A percentile compares a stretch with the other conserved stretches of the same genome.
Evolutionary conservation across 2,329 filamentous ascomycete genomes (phyloP).

Genomic region (Trichoderma sp.): DNA sequence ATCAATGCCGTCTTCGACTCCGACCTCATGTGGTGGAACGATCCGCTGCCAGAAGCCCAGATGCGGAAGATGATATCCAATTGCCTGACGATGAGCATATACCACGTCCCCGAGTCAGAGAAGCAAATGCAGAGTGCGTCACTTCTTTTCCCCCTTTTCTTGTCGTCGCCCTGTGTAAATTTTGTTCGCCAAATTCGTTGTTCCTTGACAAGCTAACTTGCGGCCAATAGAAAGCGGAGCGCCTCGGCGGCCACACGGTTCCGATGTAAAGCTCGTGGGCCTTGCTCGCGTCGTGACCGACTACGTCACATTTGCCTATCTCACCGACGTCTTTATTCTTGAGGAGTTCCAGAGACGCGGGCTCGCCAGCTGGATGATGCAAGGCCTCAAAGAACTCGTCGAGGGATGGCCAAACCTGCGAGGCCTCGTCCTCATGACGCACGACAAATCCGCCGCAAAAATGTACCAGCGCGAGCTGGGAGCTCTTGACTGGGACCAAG

Average conservation of each 20-base stretch:
- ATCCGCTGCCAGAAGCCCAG: conserved; percentile 51
- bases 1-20: conserved; percentile 60
- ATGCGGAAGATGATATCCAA: conserved; percentile 59
- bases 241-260: conserved; percentile 38
- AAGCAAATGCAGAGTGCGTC: conserved; percentile 46
- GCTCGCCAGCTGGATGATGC: conserved; percentile 67
- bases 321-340: conserved; percentile 69
- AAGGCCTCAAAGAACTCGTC: conserved; percentile 61
- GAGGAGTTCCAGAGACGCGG: conserved; percentile 63
- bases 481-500: conserved; percentile 50
- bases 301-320: conserved; percentile 68
- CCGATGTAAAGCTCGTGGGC: conserved; percentile 45
- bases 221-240: conserved; percentile 39
- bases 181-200: not conserved
- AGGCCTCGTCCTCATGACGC: conserved; percentile 60
- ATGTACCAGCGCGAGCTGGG: conserved; percentile 56
- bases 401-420: conserved; percentile 63
- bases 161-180: not conserved
- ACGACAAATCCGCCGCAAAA: conserved; percentile 44
- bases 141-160: conserved; percentile 31
- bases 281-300: conserved; percentile 67
- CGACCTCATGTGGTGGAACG: conserved; percentile 65
- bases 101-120: conserved; percentile 47
- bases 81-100: conserved; percentile 64
- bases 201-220: conserved; percentile 4